A percentile compares a stretch with the other conserved stretches of the same genome.
Evolutionary conservation across 257 asterid genomes (phyloP).

Genomic region (Plantago major): DNA sequence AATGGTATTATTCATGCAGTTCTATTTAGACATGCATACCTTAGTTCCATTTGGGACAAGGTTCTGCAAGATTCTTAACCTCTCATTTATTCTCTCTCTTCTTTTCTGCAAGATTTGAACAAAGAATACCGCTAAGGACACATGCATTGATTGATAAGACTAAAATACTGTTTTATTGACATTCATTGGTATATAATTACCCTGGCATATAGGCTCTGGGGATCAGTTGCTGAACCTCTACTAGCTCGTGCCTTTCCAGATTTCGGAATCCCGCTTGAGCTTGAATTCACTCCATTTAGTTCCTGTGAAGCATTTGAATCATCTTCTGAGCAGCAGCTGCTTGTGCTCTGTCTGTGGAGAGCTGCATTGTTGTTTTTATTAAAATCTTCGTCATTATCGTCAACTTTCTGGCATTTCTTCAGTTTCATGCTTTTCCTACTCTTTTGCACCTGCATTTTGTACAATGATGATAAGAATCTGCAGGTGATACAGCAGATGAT

Average conservation of each 20-base stretch:
- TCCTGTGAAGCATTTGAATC: conserved; percentile 33
- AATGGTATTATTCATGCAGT: conserved; percentile 1
- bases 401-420: conserved; percentile 35
- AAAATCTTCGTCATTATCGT: conserved; percentile 17
- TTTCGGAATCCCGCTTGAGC: conserved; percentile 20
- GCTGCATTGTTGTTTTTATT: conserved; percentile 9
- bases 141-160: not conserved
- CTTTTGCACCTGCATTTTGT: conserved; percentile 36
- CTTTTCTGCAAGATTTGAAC: conserved; percentile 36
- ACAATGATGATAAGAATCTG: conserved; percentile 13
- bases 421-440: conserved; percentile 31
- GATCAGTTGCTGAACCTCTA: conserved; percentile 56
- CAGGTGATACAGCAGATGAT: not conserved
- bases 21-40: conserved; percentile 19
- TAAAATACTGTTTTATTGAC: not conserved
- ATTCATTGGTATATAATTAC: conserved; percentile 21
- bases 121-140: not conserved
- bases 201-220: conserved; percentile 60
- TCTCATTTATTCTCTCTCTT: conserved; percentile 49
- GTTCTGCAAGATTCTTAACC: conserved; percentile 42
- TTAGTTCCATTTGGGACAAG: conserved; percentile 53
- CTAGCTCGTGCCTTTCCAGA: conserved; percentile 32
- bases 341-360: conserved; percentile 25
- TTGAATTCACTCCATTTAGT: conserved; percentile 16
- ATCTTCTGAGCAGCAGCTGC: conserved; percentile 34